Percentiles rank a stretch among this genome's conserved stretches.
Conservation (phyloP, 441 rosid species). For the Gossypium trilobum region DNA sequence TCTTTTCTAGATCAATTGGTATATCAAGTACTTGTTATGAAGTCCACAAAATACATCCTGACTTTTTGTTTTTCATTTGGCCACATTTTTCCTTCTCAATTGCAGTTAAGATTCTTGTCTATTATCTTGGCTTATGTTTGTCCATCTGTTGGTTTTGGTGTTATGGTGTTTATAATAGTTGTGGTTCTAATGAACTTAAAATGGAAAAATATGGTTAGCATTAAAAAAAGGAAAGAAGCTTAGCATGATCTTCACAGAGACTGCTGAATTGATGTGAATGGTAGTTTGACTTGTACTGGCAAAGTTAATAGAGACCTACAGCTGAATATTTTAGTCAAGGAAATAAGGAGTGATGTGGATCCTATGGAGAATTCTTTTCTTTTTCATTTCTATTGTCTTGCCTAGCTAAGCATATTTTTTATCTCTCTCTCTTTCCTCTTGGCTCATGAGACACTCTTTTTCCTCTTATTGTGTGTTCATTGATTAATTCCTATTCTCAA, state of each 20-base stretch:
- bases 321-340: neutral
- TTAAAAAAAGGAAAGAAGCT: neutral
- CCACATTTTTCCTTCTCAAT: neutral
- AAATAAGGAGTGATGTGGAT: constrained; percentile 2
- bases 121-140: neutral
- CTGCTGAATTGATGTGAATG: neutral
- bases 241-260: neutral
- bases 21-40: neutral
- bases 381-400: constrained; percentile 12
- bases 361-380: neutral
- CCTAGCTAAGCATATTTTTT: neutral
- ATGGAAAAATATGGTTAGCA: neutral
- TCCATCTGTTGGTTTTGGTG: neutral
- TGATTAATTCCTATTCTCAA: neutral
- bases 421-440: neutral
- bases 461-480: neutral
- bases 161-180: neutral
- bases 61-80: neutral
- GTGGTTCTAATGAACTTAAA: neutral
- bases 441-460: neutral
- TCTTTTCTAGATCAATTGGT: neutral
- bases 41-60: constrained; percentile 1
- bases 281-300: neutral
- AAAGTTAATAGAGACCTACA: neutral
- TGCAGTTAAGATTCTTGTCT: neutral